These are phyloP conservation scores for Oryza nivara DNA, from an alignment of 176 grass and related monocot species.

Conservation along the genomic window DNA sequence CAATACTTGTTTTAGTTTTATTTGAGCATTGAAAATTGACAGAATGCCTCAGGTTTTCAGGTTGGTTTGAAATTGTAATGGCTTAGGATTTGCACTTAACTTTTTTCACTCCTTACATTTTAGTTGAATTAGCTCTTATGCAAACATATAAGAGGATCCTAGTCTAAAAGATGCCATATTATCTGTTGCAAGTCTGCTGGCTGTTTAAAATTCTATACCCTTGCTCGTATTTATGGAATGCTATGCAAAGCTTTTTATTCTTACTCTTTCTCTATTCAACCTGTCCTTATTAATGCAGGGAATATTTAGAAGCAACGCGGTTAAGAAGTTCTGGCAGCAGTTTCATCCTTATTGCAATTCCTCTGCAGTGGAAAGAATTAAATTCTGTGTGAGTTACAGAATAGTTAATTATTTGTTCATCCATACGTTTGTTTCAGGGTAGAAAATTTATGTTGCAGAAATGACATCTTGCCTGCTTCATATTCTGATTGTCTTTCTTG, in stretches of 20 bases:
- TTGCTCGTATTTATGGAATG: background rate
- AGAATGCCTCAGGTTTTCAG: background rate
- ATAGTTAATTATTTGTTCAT: conserved; percentile 5
- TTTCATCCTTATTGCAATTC: conserved; percentile 73
- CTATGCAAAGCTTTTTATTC: conserved; percentile 5
- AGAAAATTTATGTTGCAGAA: background rate
- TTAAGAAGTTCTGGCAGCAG: conserved; percentile 82
- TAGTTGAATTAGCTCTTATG: background rate
- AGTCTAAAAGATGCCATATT: conserved; percentile 17
- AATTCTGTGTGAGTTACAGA: conserved; percentile 63
- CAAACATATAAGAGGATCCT: background rate
- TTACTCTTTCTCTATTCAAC: background rate
- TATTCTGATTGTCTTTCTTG: background rate
- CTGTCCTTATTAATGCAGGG: conserved; percentile 55
- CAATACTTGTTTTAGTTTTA: background rate
- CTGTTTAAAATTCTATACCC: conserved; percentile 7
- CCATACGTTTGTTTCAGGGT: conserved; percentile 4
- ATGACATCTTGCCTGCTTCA: background rate
- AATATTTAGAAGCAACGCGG: conserved; percentile 73
- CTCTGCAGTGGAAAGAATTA: conserved; percentile 50
- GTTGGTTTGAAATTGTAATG: conserved; percentile 9
- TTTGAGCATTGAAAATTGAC: background rate
- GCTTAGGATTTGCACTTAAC: background rate
- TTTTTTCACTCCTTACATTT: background rate
- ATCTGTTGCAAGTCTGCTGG: conserved; percentile 3